Evolutionary conservation across 164 flowering plant species (phyloP).

Genomic region (Umbellularia californica): DNA sequence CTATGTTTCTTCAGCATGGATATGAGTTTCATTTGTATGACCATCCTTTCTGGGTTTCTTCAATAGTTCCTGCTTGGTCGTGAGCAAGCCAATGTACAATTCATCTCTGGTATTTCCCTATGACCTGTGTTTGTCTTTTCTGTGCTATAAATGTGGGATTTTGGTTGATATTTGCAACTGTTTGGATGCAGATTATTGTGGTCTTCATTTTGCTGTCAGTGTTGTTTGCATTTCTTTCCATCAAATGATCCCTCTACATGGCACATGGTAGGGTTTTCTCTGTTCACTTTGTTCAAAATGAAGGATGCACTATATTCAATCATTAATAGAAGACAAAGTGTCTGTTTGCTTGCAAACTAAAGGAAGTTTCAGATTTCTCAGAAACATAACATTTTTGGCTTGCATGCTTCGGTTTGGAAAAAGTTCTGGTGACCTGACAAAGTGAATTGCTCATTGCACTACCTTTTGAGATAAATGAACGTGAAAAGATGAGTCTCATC

Average conservation of each 20-base stretch:
- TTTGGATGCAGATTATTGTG: constrained; percentile 31
- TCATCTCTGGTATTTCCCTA: constrained; percentile 27
- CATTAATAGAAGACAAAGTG: too few relatives aligned
- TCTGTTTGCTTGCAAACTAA: background rate
- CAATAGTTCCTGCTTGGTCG: constrained; percentile 52
- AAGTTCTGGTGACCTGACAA: background rate
- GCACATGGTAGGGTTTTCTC: background rate
- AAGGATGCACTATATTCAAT: background rate
- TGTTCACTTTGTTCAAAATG: background rate
- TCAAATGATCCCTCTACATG: constrained; percentile 19
- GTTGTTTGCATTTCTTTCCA: constrained; percentile 30
- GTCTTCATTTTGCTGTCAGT: constrained; percentile 41
- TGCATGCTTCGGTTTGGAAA: background rate
- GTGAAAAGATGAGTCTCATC: background rate
- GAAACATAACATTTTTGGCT: too few relatives aligned
- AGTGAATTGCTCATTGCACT: background rate
- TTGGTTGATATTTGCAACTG: constrained; percentile 3
- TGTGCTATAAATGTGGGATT: background rate
- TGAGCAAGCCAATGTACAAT: constrained; percentile 28
- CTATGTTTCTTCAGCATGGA: background rate
- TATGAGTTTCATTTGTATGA: background rate
- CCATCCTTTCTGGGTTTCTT: constrained; percentile 6
- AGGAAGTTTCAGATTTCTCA: background rate
- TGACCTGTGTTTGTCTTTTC: background rate
- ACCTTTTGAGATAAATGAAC: background rate